Conservation (phyloP, 805 yeast species). For the Metschnikowia santaceciliae region DNA sequence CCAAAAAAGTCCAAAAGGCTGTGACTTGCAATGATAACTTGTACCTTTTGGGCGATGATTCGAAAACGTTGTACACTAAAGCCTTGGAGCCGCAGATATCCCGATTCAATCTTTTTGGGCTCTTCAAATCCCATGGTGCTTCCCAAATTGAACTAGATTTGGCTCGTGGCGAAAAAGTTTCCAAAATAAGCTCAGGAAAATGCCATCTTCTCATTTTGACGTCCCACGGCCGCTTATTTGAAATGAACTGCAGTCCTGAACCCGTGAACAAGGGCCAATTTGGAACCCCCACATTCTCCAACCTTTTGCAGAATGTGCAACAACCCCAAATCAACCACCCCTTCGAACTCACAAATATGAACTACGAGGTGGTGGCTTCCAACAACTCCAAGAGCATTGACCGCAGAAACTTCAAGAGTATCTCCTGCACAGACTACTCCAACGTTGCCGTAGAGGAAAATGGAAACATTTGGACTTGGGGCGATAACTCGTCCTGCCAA, state of each 20-base stretch:
- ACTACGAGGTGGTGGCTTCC: slow-evolving; percentile 36
- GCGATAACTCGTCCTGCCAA: slow-evolving; percentile 82
- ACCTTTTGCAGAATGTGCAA: slow-evolving; percentile 52
- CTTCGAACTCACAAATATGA: slow-evolving; percentile 53
- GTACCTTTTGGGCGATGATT: slow-evolving; percentile 39
- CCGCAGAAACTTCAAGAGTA: slow-evolving; percentile 47
- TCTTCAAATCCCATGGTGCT: slow-evolving; percentile 8
- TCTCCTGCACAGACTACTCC: slow-evolving; percentile 75
- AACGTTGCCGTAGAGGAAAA: slow-evolving; percentile 61
- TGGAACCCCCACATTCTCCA: slow-evolving; percentile 73
- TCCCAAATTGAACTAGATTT: slow-evolving; percentile 4
- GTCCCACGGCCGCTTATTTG: slow-evolving; percentile 54
- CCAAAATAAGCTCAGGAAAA: slow-evolving; percentile 55
- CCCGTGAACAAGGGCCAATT: slow-evolving; percentile 66
- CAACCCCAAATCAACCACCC: slow-evolving; percentile 24
- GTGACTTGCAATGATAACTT: slow-evolving; percentile 51
- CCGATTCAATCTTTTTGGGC: slow-evolving; percentile 1
- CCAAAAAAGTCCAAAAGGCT: slow-evolving; percentile 25
- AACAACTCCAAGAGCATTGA: slow-evolving; percentile 21
- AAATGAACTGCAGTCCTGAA: slow-evolving; percentile 47
- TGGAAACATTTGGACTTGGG: slow-evolving; percentile 84
- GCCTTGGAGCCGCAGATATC: neutral
- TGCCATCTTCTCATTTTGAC: slow-evolving; percentile 67
- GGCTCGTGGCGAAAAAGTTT: slow-evolving; percentile 34
- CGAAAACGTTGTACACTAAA: slow-evolving; percentile 36